These are phyloP conservation scores for Fusarium camptoceras DNA, from an alignment of 2,329 filamentous ascomycete genomes.

Conservation along the genomic window DNA sequence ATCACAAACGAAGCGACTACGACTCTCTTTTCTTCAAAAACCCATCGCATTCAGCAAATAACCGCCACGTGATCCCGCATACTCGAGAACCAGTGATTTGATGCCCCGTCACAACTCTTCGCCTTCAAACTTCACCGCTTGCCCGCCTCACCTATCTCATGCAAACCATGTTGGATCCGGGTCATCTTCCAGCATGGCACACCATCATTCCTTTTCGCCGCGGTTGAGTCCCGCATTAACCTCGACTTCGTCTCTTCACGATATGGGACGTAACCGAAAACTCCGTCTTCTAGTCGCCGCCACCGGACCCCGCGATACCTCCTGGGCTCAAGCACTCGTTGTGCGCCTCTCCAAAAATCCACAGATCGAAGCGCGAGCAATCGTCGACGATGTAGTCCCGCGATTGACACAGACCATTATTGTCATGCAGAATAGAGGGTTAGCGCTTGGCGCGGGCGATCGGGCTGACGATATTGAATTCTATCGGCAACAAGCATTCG, in stretches of 20 bases:
- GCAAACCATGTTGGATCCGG: slow-evolving; percentile 49
- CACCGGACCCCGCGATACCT: slow-evolving; percentile 72
- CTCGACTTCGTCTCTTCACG: slow-evolving; percentile 53
- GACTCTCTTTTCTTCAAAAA: slow-evolving; percentile 1
- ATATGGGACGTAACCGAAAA: slow-evolving; percentile 57
- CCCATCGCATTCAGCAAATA: slow-evolving; percentile 15
- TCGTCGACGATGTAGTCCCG: slow-evolving; percentile 74
- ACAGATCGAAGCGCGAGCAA: slow-evolving; percentile 70
- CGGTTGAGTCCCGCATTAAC: slow-evolving; percentile 49
- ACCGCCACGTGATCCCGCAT: slow-evolving; percentile 42
- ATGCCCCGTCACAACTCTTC: slow-evolving; percentile 48
- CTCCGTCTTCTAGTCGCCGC: slow-evolving; percentile 73
- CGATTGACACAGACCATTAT: slow-evolving; percentile 72
- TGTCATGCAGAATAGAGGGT: slow-evolving; percentile 66
- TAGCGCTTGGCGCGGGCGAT: slow-evolving; percentile 49
- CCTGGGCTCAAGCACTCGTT: slow-evolving; percentile 74
- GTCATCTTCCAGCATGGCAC: slow-evolving; percentile 50
- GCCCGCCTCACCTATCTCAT: slow-evolving; percentile 41
- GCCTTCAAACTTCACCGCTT: slow-evolving; percentile 47
- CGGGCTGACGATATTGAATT: slow-evolving; percentile 63
- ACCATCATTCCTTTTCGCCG: slow-evolving; percentile 48
- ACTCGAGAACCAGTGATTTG: slow-evolving; percentile 46
- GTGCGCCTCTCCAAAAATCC: slow-evolving; percentile 74
- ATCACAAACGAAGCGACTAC: not conserved
- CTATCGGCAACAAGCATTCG: slow-evolving; percentile 65